Evolutionary conservation across 2,329 filamentous ascomycete species (phyloP).

Genomic region (Rhynchosporium secalis): DNA sequence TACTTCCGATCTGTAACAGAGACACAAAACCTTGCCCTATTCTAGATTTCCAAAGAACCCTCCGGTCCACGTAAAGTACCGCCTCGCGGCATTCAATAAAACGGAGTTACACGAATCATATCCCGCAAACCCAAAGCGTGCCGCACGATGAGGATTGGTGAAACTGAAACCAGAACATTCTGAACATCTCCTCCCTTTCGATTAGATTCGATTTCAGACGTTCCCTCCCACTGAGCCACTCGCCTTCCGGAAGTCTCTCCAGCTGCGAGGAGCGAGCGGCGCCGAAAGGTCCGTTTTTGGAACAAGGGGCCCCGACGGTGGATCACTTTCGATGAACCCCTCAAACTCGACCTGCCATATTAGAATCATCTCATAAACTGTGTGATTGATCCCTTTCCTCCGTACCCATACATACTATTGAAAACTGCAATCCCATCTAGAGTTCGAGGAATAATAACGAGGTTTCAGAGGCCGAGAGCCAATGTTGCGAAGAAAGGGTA

Average conservation of each 20-base stretch:
- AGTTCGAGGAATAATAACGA: too few relatives aligned
- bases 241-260: conserved; percentile 2
- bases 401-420: too few relatives aligned
- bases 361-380: too few relatives aligned
- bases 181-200: background rate
- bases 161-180: conserved; percentile 1
- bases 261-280: conserved; percentile 3
- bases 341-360: too few relatives aligned
- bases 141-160: background rate
- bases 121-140: background rate
- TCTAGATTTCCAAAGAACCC: background rate
- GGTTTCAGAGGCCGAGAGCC: too few relatives aligned
- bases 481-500: too few relatives aligned
- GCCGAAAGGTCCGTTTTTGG: background rate
- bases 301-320: background rate
- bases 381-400: too few relatives aligned
- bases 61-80: background rate
- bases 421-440: too few relatives aligned
- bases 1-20: background rate
- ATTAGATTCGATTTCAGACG: conserved; percentile 4
- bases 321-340: background rate
- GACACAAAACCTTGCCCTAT: background rate
- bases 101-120: conserved; percentile 2
- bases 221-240: background rate
- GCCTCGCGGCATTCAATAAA: background rate